Evolutionary conservation across 768 basidiomycete genomes (phyloP).

Genomic region (Phylloporus scabripes): DNA sequence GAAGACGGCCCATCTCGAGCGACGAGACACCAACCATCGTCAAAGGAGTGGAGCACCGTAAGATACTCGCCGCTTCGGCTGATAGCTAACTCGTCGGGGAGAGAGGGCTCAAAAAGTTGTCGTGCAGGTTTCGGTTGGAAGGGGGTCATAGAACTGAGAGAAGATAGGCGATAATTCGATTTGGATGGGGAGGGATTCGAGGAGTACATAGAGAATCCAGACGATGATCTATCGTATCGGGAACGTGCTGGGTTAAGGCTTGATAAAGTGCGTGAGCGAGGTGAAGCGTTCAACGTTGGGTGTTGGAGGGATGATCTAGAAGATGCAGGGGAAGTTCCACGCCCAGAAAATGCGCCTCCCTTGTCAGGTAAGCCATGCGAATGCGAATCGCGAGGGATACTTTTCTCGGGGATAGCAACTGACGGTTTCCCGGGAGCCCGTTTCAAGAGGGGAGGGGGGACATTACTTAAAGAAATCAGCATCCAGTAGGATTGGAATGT

Average conservation of each 20-base stretch:
- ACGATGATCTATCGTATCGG: constrained; percentile 33
- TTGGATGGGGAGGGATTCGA: constrained; percentile 15
- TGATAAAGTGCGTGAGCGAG: constrained; percentile 13
- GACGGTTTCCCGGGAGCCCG: constrained; percentile 39
- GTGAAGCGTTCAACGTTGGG: constrained; percentile 7
- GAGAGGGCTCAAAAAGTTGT: constrained; percentile 61
- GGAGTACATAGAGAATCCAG: constrained; percentile 35
- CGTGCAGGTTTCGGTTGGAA: constrained; percentile 49
- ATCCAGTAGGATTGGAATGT: background rate
- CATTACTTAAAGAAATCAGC: constrained; percentile 4
- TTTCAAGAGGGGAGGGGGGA: constrained; percentile 32
- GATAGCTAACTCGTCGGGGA: constrained; percentile 68
- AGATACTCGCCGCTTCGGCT: constrained; percentile 51
- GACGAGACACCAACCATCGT: constrained; percentile 79
- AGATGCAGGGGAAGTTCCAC: constrained; percentile 36
- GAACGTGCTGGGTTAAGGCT: constrained; percentile 15
- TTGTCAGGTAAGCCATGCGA: constrained; percentile 39
- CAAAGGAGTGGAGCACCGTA: constrained; percentile 58
- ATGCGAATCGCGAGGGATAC: constrained; percentile 34
- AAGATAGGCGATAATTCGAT: constrained; percentile 8
- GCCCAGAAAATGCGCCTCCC: constrained; percentile 36
- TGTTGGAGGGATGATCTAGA: constrained; percentile 31
- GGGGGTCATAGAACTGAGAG: constrained; percentile 19
- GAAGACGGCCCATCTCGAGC: constrained; percentile 44
- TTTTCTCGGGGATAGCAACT: constrained; percentile 51